These are phyloP conservation scores for Protomyces arabidopsidicola DNA, from an alignment of 1,139 yeast genomes.

Conservation along the genomic window DNA sequence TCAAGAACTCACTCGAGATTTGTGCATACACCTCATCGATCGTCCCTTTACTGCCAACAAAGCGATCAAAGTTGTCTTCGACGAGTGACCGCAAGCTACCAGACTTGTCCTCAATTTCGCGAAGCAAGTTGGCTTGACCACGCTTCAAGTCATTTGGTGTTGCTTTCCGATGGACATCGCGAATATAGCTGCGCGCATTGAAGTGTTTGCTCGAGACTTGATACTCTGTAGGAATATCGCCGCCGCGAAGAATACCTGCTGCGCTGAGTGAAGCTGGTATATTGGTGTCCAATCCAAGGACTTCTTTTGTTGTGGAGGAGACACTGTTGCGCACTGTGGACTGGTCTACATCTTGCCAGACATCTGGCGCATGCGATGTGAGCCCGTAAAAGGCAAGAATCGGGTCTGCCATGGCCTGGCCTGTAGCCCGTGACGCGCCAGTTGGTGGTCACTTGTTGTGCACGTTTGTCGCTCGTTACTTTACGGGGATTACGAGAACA, in stretches of 20 bases:
- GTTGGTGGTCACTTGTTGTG: not conserved
- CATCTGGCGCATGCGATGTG: slow-evolving; percentile 30
- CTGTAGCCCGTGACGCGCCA: not conserved
- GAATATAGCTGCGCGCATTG: slow-evolving; percentile 63
- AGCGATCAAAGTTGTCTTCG: slow-evolving; percentile 67
- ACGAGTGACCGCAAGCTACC: slow-evolving; percentile 61
- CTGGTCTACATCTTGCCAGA: slow-evolving; percentile 30
- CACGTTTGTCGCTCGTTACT: too few relatives aligned
- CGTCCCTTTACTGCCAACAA: slow-evolving; percentile 68
- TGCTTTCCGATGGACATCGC: slow-evolving; percentile 65
- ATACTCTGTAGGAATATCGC: slow-evolving; percentile 9
- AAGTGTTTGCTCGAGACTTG: slow-evolving; percentile 48
- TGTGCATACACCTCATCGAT: slow-evolving; percentile 56
- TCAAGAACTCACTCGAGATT: slow-evolving; percentile 37
- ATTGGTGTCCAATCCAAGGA: not conserved
- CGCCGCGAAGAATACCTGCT: slow-evolving; percentile 8
- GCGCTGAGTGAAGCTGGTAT: slow-evolving; percentile 3
- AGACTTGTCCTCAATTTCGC: slow-evolving; percentile 60
- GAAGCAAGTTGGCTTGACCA: slow-evolving; percentile 57
- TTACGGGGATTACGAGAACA: too few relatives aligned
- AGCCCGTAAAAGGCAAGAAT: slow-evolving; percentile 31
- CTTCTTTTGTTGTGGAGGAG: not conserved
- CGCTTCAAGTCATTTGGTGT: slow-evolving; percentile 57
- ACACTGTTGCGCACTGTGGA: slow-evolving; percentile 9
- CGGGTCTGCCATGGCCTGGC: slow-evolving; percentile 22